These are phyloP conservation scores for Gnomoniopsis sp. DNA, from an alignment of 2,329 filamentous ascomycete genomes.

Conservation along the genomic window DNA sequence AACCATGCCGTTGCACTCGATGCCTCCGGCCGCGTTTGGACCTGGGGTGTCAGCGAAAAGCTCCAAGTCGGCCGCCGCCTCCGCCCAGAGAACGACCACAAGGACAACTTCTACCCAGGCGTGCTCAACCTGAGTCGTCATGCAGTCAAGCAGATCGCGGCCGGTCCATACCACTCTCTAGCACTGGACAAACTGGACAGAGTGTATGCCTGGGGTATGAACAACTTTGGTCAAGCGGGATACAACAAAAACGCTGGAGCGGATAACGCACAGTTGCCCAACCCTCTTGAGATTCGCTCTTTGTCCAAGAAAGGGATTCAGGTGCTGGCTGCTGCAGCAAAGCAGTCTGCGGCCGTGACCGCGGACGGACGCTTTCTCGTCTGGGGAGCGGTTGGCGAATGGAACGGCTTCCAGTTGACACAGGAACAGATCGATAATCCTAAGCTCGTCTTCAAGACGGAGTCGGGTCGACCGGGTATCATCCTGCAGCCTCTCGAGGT, in stretches of 20 bases:
- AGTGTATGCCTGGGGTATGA: slow-evolving; percentile 64
- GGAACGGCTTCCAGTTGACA: slow-evolving; percentile 42
- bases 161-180: slow-evolving; percentile 62
- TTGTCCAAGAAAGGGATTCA: slow-evolving; percentile 50
- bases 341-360: slow-evolving; percentile 52
- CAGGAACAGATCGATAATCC: slow-evolving; percentile 45
- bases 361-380: slow-evolving; percentile 31
- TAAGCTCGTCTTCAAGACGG: slow-evolving; percentile 48
- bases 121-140: slow-evolving; percentile 25
- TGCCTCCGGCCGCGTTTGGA: slow-evolving; percentile 53
- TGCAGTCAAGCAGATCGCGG: slow-evolving; percentile 48
- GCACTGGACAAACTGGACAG: slow-evolving; percentile 57
- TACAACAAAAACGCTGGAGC: slow-evolving; percentile 49
- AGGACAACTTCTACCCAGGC: slow-evolving; percentile 18
- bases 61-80: slow-evolving; percentile 56
- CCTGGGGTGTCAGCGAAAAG: slow-evolving; percentile 63
- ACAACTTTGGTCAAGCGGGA: slow-evolving; percentile 63
- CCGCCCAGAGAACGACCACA: slow-evolving; percentile 8
- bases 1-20: slow-evolving; percentile 60
- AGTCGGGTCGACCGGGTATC: slow-evolving; percentile 56
- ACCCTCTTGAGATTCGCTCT: slow-evolving; percentile 50
- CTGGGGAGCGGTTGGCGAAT: slow-evolving; percentile 36
- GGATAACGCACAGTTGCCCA: slow-evolving; percentile 54
- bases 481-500: slow-evolving; percentile 56
- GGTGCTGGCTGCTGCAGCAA: slow-evolving; percentile 55